Conservation (phyloP, 75 land plant genomes). For the Cupressus sempervirens region DNA sequence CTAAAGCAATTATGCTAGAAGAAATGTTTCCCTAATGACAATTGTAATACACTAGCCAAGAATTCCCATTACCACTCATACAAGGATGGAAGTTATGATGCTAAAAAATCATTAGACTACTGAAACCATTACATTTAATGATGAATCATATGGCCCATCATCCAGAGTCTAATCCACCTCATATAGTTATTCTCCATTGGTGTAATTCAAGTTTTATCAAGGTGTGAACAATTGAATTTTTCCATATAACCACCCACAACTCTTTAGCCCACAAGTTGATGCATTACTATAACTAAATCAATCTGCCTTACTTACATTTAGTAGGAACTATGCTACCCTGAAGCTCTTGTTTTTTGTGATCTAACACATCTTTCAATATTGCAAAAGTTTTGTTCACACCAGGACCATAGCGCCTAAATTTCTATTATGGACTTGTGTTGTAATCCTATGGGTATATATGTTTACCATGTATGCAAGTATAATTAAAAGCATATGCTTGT, state of each 20-base stretch:
- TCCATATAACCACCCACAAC: neutral
- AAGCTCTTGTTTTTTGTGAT: no score
- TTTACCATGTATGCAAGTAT: no score
- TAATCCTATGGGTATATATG: no score
- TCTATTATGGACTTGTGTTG: no score
- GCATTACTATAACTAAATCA: no score
- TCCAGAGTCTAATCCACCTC: constrained; percentile 5
- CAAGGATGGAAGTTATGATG: neutral
- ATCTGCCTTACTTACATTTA: no score
- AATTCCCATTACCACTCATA: constrained; percentile 15
- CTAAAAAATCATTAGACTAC: neutral
- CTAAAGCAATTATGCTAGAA: constrained; percentile 1
- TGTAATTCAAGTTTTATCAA: constrained; percentile 1
- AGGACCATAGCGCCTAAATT: no score
- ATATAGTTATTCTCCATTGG: constrained; percentile 2
- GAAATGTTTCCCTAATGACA: constrained; percentile 9
- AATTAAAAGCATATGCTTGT: no score
- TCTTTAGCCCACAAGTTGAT: no score
- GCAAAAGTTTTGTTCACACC: no score
- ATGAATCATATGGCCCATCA: neutral
- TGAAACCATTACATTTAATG: neutral
- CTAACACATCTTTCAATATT: no score
- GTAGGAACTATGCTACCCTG: no score
- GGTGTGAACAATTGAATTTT: neutral
- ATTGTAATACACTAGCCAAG: constrained; percentile 35